Percentiles rank a stretch among this genome's conserved stretches.
These are phyloP conservation scores for Penicillium daleae DNA, from an alignment of 495 filamentous ascomycete species.

Conservation along the genomic window DNA sequence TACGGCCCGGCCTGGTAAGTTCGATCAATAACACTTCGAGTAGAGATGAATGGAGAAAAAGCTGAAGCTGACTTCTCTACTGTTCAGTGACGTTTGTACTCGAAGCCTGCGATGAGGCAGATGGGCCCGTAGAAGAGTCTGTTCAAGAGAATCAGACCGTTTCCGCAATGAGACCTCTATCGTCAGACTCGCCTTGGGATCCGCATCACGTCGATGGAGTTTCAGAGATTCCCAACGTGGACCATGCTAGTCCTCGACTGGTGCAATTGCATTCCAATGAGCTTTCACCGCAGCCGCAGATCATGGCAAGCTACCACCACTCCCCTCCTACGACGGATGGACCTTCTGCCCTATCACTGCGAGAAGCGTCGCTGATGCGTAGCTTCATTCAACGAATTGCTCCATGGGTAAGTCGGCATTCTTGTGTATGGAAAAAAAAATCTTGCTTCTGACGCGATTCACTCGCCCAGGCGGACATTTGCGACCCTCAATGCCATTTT, in stretches of 20 bases:
- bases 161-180: neutral
- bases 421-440: neutral
- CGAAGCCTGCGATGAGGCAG: slow-evolving; percentile 28
- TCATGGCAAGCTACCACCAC: neutral
- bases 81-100: slow-evolving; percentile 39
- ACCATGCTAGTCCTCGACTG: neutral
- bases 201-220: too few relatives aligned
- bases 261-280: neutral
- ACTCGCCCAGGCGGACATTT: slow-evolving; percentile 37
- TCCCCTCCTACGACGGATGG: slow-evolving; percentile 4
- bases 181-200: neutral
- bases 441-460: slow-evolving; percentile 6
- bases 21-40: neutral
- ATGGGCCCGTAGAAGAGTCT: slow-evolving; percentile 4
- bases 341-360: slow-evolving; percentile 23
- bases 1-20: slow-evolving; percentile 35
- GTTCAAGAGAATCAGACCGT: slow-evolving; percentile 1
- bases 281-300: neutral
- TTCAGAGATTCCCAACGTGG: neutral
- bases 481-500: slow-evolving; percentile 41
- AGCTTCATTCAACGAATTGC: slow-evolving; percentile 41
- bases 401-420: slow-evolving; percentile 33
- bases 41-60: neutral
- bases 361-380: slow-evolving; percentile 41
- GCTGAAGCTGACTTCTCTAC: neutral